Conservation (phyloP, 257 asterid genomes). For the Plantago major region DNA sequence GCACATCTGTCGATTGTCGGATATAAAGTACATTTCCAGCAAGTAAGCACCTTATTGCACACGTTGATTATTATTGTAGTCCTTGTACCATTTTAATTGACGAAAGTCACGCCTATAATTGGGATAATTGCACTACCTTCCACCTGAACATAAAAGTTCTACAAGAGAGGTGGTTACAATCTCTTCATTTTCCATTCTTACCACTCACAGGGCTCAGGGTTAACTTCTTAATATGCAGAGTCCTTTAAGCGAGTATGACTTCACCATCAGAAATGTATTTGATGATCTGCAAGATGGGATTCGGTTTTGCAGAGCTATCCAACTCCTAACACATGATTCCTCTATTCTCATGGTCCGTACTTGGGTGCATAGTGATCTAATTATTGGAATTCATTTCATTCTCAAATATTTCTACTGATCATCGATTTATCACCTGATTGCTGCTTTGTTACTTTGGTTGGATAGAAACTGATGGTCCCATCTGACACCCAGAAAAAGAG, state of each 20-base stretch:
- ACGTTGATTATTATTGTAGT: not conserved
- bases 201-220: too few relatives aligned
- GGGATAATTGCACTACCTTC: not conserved
- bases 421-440: not conserved
- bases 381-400: constrained; percentile 2
- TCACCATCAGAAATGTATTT: constrained; percentile 62
- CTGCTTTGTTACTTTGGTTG: constrained; percentile 24
- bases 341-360: constrained; percentile 71
- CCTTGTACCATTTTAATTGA: too few relatives aligned
- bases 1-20: constrained; percentile 87
- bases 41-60: constrained; percentile 47
- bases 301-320: constrained; percentile 78
- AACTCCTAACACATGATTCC: constrained; percentile 69
- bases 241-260: constrained; percentile 68
- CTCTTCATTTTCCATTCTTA: too few relatives aligned
- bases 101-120: too few relatives aligned
- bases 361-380: constrained; percentile 12
- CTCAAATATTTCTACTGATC: constrained; percentile 13
- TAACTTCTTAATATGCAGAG: constrained; percentile 40
- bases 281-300: constrained; percentile 84
- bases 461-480: constrained; percentile 82
- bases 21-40: constrained; percentile 72
- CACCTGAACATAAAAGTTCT: too few relatives aligned
- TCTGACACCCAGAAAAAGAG: constrained; percentile 76
- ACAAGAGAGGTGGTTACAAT: too few relatives aligned